Evolutionary conservation across 2,329 filamentous ascomycete genomes (phyloP), one percentile per base, ranked within the genome.

Genomic region (Pseudonectria foliicola): DNA sequence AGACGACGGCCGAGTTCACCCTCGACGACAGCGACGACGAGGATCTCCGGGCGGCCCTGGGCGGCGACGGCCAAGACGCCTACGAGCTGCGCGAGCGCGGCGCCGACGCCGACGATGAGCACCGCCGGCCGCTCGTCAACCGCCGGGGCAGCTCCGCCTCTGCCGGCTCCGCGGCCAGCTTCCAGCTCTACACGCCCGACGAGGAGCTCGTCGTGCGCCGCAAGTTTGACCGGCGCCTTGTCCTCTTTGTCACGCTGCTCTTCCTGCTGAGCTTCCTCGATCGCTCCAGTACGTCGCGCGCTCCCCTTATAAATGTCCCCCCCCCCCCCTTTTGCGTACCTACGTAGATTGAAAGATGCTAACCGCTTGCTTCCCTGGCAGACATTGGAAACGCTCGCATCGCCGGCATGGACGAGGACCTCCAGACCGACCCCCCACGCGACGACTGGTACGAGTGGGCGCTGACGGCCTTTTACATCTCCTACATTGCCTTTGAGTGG

Each of bases 241-340:
- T 94, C 6, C 57, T 85, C 1, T 93, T 95, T 55, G 72, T 95
- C 44, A 83, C 85, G 10, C 57, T 90, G 39, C 69, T 95, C 10
- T 95, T 92, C 56, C 74, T 93, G 68, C 67, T 95, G 42, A 83
- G 80, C 43, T 95, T 94, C 55, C 62, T 95, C 45, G 88, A 95
- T 59, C 73, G 88, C 46, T 89, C 85, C 13, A 94, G 85, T 88
- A 66, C 43, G 71, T 64, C n/a, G n/a, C n/a, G n/a, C n/a, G n/a
- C n/a, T n/a, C n/a, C n/a, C n/a, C n/a, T n/a, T n/a, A n/a, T n/a
- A n/a, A n/a, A n/a, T n/a, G n/a, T n/a, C 5, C 15, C 18, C 29
- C 27, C 12, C 21, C 14, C 13, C n/a, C 13, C 11, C 3, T 3
- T 7, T 14, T 10, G n/a, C 18, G 7, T 13, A 13, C 12, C 18